Evolutionary conservation across 345 rosid genomes (phyloP), one percentile per base, ranked within the genome.

Genomic region (Moricandia arvensis): DNA sequence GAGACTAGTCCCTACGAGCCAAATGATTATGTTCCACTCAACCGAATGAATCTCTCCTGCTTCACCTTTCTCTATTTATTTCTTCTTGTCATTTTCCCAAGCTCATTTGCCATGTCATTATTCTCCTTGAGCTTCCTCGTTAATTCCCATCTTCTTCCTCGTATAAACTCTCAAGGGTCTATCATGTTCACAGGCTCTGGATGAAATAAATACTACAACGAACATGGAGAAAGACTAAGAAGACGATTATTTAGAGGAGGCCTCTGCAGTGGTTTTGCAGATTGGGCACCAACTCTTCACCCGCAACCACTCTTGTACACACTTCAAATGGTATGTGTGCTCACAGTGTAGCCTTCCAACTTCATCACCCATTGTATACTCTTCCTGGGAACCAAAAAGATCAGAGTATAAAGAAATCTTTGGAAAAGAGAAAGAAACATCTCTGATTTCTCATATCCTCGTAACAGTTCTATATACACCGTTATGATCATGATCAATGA

Each of bases 211-310:
- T 18, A 7, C 41, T 71, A 57, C 66, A 18, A 68, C 0, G 57
- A 35, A 66, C 6, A 41, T 69, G 34, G 80, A 62, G 1, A 62
- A 68, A 7, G 66, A 66, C 3, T 67, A 61, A 1, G 69, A 65
- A 7, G 69, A 57, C 38, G 11, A 45, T 73, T 73, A 73, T 26
- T 68, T 41, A 2, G 86, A 73, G 1, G 86, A 78, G 59, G 83
- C 54, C 45, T 85, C 87, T 21, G 88, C 97, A 11, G 87, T 67
- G 31, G 88, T 81, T 83, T 86, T 96, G 86, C 98, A 96, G 75
- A 93, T 80, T 15, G 99, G 97, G 75, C 99, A 91, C 98, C 99
- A 91, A 35, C 88, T 96, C 87, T 93, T 96, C 71, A 91, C 78
- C 82, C 87, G n/a, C n/a, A n/a, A n/a, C n/a, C n/a, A n/a, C n/a